A percentile compares a stretch with the other conserved stretches of the same genome.
Evolutionary conservation across 768 basidiomycete genomes (phyloP).

Genomic region (Tubosaeta brunneosetosa): DNA sequence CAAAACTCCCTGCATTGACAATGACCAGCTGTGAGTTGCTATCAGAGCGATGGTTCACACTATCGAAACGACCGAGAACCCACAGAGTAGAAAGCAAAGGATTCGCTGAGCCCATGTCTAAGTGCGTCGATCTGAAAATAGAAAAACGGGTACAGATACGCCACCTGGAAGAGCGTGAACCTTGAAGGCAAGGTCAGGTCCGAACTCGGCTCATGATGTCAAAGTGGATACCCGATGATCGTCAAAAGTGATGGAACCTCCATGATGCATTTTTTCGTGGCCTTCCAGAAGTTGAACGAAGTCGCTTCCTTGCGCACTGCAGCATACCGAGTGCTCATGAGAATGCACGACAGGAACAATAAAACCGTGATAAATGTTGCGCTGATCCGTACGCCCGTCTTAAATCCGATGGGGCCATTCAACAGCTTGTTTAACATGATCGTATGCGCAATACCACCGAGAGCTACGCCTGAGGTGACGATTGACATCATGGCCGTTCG

Average conservation of each 20-base stretch:
- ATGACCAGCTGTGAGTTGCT: constrained; percentile 30
- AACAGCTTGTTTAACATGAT: constrained; percentile 52
- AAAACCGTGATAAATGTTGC: constrained; percentile 36
- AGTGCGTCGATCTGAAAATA: constrained; percentile 15
- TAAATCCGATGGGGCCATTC: constrained; percentile 44
- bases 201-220: not conserved
- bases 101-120: constrained; percentile 40
- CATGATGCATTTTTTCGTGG: constrained; percentile 18
- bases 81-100: constrained; percentile 52
- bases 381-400: constrained; percentile 35
- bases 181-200: constrained; percentile 5
- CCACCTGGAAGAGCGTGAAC: constrained; percentile 3
- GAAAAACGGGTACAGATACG: no score
- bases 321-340: constrained; percentile 33
- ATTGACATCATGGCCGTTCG: constrained; percentile 44
- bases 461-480: constrained; percentile 43
- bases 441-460: constrained; percentile 51
- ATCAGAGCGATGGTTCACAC: not conserved
- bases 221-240: constrained; percentile 15
- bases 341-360: constrained; percentile 35
- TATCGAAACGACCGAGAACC: not conserved
- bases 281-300: constrained; percentile 13
- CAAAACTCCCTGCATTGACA: constrained; percentile 30
- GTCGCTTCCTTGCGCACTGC: not conserved
- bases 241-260: constrained; percentile 24